These are phyloP conservation scores for Emmonsiellopsis sp. DNA, from an alignment of 2,329 filamentous ascomycete species.

Conservation along the genomic window DNA sequence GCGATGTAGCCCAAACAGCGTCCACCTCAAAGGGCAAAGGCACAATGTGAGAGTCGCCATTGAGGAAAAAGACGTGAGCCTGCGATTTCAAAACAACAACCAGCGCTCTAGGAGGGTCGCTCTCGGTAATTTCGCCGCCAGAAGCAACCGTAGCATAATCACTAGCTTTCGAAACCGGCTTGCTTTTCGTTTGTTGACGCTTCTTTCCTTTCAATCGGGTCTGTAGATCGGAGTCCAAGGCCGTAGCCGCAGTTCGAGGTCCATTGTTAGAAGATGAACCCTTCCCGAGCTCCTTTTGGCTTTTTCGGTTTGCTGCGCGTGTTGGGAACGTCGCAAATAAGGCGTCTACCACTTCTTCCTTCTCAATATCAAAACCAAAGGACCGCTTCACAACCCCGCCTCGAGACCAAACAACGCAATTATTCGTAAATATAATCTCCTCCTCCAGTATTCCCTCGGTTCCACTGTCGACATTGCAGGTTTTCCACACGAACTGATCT, in stretches of 20 bases:
- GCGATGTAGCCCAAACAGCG: constrained; percentile 69
- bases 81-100: constrained; percentile 90
- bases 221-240: neutral
- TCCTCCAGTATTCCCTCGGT: constrained; percentile 52
- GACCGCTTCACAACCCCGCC: constrained; percentile 75
- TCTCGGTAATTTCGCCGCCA: constrained; percentile 27
- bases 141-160: constrained; percentile 7
- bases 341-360: constrained; percentile 77
- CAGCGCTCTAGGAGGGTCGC: constrained; percentile 51
- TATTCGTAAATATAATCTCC: constrained; percentile 67
- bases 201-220: constrained; percentile 4
- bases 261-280: neutral
- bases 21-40: constrained; percentile 94
- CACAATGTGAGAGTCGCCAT: constrained; percentile 78
- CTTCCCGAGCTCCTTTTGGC: neutral
- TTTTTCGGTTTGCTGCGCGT: constrained; percentile 21
- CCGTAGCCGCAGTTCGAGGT: neutral
- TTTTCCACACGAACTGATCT: constrained; percentile 66
- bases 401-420: constrained; percentile 80
- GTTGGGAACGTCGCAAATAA: constrained; percentile 73
- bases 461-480: constrained; percentile 41
- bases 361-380: constrained; percentile 78
- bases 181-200: constrained; percentile 10
- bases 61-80: constrained; percentile 85
- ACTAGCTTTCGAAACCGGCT: constrained; percentile 4